Percentiles rank a stretch among this genome's conserved stretches.
Conservation (phyloP, 768 basidiomycete genomes). For the Punctularia strigosozonata region DNA sequence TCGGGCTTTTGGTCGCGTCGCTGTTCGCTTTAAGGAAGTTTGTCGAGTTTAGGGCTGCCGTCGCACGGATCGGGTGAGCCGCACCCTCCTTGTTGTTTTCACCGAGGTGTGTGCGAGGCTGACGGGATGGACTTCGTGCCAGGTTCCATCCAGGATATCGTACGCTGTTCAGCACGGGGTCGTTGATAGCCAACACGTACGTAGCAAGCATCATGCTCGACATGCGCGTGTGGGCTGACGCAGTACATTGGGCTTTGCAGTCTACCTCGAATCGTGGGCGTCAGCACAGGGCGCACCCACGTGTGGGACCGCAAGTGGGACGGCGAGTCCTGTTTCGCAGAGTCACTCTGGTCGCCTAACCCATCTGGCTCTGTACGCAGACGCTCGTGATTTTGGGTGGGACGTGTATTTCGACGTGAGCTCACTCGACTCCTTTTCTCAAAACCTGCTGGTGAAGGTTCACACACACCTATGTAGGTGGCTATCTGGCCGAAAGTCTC, state of each 20-base stretch:
- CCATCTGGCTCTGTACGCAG: too few relatives aligned
- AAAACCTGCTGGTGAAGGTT: too few relatives aligned
- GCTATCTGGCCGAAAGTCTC: too few relatives aligned
- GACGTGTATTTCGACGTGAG: too few relatives aligned
- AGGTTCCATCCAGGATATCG: not conserved
- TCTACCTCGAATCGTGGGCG: not conserved
- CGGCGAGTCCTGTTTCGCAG: not conserved
- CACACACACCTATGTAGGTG: too few relatives aligned
- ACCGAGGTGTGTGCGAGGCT: not conserved
- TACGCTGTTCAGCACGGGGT: not conserved
- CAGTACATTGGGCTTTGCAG: too few relatives aligned
- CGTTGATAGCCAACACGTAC: not conserved
- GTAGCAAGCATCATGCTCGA: too few relatives aligned
- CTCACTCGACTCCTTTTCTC: too few relatives aligned
- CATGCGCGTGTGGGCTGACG: too few relatives aligned
- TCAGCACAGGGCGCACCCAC: not conserved
- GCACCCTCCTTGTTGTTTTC: not conserved
- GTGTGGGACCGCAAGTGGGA: not conserved
- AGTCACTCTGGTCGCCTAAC: not conserved
- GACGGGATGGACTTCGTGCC: not conserved
- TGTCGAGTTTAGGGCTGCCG: not conserved
- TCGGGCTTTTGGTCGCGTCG: not conserved
- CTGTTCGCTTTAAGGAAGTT: not conserved
- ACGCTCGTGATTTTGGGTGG: too few relatives aligned
- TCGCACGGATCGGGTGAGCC: not conserved